Conservation (phyloP, 768 basidiomycete species). For the Podaxis pistillaris region DNA sequence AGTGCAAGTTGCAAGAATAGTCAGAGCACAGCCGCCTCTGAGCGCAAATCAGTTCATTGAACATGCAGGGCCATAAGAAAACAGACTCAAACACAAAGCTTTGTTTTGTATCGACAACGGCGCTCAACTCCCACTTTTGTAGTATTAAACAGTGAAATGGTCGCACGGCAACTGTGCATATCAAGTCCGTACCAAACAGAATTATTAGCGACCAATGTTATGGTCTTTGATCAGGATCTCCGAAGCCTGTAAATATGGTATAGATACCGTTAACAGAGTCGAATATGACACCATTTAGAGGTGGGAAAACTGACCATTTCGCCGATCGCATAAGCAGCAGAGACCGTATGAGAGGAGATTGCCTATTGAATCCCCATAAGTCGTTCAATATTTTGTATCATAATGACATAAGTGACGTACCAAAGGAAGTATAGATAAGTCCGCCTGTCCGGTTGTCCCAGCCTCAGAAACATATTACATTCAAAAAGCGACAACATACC, state of each 20-base stretch:
- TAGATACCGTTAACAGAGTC: not conserved
- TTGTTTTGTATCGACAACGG: not conserved
- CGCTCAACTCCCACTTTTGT: not conserved
- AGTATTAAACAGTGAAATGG: not conserved
- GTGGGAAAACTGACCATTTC: slow-evolving; percentile 8
- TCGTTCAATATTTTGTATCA: not conserved
- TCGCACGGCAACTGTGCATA: not conserved
- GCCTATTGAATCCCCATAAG: not conserved
- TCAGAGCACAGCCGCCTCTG: no score
- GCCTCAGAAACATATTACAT: not conserved
- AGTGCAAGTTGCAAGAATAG: not conserved
- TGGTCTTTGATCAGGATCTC: not conserved
- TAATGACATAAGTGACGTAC: not conserved
- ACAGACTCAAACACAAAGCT: not conserved
- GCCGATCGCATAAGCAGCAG: slow-evolving; percentile 6
- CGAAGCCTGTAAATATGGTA: not conserved
- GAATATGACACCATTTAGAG: not conserved
- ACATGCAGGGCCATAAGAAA: not conserved
- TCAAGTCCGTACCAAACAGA: not conserved
- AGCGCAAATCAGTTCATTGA: no score
- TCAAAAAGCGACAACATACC: slow-evolving; percentile 24
- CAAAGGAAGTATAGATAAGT: slow-evolving; percentile 7
- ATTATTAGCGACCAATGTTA: not conserved
- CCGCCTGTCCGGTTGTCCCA: not conserved
- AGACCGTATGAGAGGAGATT: slow-evolving; percentile 6